Base-by-base conservation (phyloP, 2,329 filamentous ascomycete genomes). In the Microsporum canis region DNA sequence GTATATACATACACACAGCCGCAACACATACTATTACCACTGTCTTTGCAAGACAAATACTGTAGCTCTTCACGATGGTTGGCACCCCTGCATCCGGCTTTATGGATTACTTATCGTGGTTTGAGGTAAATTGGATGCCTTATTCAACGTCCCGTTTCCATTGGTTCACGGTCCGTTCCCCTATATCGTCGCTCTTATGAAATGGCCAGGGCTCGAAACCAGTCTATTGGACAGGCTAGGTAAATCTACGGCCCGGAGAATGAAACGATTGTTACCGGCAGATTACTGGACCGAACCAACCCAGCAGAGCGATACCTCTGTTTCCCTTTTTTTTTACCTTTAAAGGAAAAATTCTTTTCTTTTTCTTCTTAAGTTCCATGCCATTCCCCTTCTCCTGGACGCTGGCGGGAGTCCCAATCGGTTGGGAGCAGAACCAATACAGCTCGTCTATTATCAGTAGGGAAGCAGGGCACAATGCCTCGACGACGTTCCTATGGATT, bases 221-320 rank as follows among this genome's bases (percentile, higher is more conserved):
- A 31, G 33, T 55, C 49, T 36, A 55, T 55, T 55, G 49, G 31
- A 55, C 49, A 55, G 31, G 49, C 31, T 55, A 55, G 49, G 49
- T 36, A 36, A 55, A 55, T 55, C 49, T 55, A 55, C 49, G 49
- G 49, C 49, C 49, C 49, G 49, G 49, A 55, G 49, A 55, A 55
- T 55, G 49, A 55, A 55, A 55, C 49, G 49, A 34, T 34, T 55
- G 49, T 36, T 55, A 55, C 49, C 33, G 33, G 49, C 49, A 55
- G 49, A 55, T 55, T 34, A 36, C 49, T 34, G 33, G 33, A 31
- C 49, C 33, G 49, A 55, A 55, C 31, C 17, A 49, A 49, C 45
- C 45, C 45, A 36, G 33, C 49, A 33, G 31, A 10, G 8, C 8
- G 38, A 39, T 8, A 49, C 49, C 31, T 17, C 49, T 34, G 10